A percentile compares a stretch with the other conserved stretches of the same genome.
phyloP scores from a whole-genome alignment of 768 basidiomycete genomes.

The Auriscalpium orientale region DNA sequence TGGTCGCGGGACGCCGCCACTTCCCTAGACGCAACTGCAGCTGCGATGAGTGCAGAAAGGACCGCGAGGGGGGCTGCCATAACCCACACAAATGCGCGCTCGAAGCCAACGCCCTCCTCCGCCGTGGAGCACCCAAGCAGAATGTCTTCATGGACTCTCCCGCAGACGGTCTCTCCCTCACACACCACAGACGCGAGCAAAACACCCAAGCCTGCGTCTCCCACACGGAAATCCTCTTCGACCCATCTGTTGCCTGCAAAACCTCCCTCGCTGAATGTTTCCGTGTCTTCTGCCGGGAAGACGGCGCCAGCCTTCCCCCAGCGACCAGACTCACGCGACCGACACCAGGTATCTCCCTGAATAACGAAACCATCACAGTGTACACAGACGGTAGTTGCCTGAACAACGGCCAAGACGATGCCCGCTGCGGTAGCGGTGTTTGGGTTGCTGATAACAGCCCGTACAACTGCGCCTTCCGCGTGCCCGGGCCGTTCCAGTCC shows the following conservation, averaged over 20 bases:
- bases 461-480: neutral
- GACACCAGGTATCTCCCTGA: neutral
- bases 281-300: neutral
- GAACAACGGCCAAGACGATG: neutral
- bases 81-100: conserved; percentile 2
- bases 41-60: neutral
- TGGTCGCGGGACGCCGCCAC: neutral
- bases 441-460: too few species aligned
- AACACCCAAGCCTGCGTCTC: too few species aligned
- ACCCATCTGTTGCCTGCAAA: neutral
- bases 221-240: too few species aligned
- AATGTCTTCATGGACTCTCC: neutral
- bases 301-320: neutral
- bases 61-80: neutral
- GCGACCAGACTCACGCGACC: neutral
- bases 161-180: neutral
- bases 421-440: too few species aligned
- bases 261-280: neutral
- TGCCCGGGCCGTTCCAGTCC: neutral
- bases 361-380: neutral
- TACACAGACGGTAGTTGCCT: neutral
- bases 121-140: neutral
- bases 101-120: neutral
- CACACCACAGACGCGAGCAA: too few species aligned
- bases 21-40: neutral